These are phyloP conservation scores for Aspergillus indologenus DNA, from an alignment of 495 filamentous ascomycete species.

Conservation along the genomic window DNA sequence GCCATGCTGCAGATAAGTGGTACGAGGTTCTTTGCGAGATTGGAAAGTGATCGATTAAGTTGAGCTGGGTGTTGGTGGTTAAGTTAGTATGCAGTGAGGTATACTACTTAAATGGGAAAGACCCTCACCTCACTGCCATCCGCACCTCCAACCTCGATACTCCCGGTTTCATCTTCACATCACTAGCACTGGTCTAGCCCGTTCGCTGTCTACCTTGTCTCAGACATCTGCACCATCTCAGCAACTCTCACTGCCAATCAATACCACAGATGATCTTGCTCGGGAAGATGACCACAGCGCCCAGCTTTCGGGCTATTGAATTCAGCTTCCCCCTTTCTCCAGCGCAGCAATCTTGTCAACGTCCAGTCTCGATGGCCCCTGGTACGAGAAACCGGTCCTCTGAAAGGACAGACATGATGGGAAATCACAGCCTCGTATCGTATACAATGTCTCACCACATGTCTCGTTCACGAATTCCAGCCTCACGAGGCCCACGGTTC, in stretches of 20 bases:
- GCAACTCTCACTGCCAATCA: background rate
- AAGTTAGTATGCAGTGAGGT: too few relatives aligned
- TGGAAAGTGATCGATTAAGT: too few relatives aligned
- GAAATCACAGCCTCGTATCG: too few relatives aligned
- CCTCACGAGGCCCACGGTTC: too few relatives aligned
- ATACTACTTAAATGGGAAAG: too few relatives aligned
- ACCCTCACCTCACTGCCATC: background rate
- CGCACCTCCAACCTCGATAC: background rate
- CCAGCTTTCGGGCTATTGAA: background rate
- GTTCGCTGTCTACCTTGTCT: background rate
- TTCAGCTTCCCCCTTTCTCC: background rate
- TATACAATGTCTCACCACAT: too few relatives aligned
- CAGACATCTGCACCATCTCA: background rate
- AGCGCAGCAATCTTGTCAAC: background rate
- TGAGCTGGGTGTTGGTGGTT: too few relatives aligned
- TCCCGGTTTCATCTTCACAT: background rate
- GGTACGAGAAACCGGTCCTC: too few relatives aligned
- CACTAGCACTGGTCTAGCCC: background rate
- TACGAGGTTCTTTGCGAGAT: background rate
- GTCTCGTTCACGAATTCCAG: too few relatives aligned
- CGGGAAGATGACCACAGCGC: background rate
- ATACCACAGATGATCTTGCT: background rate
- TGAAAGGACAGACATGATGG: too few relatives aligned
- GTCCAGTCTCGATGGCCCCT: too few relatives aligned
- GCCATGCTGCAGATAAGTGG: background rate